Base-by-base conservation (phyloP, 139 green algal species). In the Volvox africanus region DNA sequence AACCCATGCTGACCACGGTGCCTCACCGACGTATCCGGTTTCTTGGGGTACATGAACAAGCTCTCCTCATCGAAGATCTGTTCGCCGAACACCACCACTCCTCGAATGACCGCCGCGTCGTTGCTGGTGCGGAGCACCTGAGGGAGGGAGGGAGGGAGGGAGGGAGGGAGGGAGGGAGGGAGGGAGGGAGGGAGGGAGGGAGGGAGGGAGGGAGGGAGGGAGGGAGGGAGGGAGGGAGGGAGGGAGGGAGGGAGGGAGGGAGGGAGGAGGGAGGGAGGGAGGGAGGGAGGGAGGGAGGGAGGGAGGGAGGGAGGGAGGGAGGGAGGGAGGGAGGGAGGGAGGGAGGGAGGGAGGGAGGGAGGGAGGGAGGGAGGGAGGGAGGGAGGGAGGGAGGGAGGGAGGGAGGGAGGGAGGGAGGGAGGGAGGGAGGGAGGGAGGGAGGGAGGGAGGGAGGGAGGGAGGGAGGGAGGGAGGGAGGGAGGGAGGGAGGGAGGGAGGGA, bases 41-140 rank as follows among this genome's bases (percentile, higher is more conserved):
- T 91, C 88, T 75, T 89, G 37, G 36, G 92, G 92, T 71, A 92
- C 80, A 94, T 80, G 30, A 95, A 89, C 50, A 94, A 76, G 28
- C 75, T 89, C 79, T 95, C 93, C 82, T 92, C 85, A 3, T 87
- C 67, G 17, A 93, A 93, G 50, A 97, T 88, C 93, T 97, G 95
- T 88, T 97, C 95, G 1, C 86, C 94, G 93, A 96, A 95, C 37
- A 97, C 88, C 32, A 96, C 84, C 87, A 71, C 88, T 76, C 94
- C 89, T 86, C 92, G 77, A 71, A 97, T 96, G 50, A 97, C 93
- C 14, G 93, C 88, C 17, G 50, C 35, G 16, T 95, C 93, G 44
- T 95, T 94, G 91, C 93, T 95, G 78, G 94, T 96, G 13, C 65
- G 83, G 19, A 97, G 89, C 9, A 93, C 82, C 82, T 88, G 82